A percentile compares a stretch with the other conserved stretches of the same genome.
phyloP scores from a whole-genome alignment of 371 early-diverging fungal genomes.

The Rhizopus sp. region DNA sequence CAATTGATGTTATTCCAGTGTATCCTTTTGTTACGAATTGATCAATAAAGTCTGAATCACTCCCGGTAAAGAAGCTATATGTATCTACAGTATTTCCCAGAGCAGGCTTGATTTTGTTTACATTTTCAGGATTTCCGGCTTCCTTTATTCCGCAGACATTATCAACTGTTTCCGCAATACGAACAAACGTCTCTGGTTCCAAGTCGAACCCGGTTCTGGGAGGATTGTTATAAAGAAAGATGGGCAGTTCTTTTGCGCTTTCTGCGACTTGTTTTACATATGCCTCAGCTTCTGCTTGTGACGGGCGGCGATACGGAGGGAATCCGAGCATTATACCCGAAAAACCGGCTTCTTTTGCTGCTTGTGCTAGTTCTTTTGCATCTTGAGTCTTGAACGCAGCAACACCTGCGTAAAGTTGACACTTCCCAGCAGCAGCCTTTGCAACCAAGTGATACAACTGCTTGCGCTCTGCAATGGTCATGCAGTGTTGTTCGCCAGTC shows the following conservation, averaged over 20 bases:
- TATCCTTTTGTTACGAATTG: constrained; percentile 17
- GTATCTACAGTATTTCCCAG: neutral
- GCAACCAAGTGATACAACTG: constrained; percentile 18
- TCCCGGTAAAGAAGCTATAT: constrained; percentile 24
- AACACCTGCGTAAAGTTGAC: constrained; percentile 32
- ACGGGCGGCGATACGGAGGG: constrained; percentile 32
- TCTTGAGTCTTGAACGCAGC: constrained; percentile 36
- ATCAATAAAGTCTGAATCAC: constrained; percentile 15
- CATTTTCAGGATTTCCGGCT: constrained; percentile 23
- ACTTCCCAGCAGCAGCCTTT: constrained; percentile 11
- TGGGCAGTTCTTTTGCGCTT: constrained; percentile 15
- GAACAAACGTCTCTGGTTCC: constrained; percentile 27
- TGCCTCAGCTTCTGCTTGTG: constrained; percentile 22
- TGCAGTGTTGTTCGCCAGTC: constrained; percentile 39
- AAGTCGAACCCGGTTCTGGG: constrained; percentile 23
- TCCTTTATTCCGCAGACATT: constrained; percentile 31
- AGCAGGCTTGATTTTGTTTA: constrained; percentile 18
- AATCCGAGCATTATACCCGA: constrained; percentile 36
- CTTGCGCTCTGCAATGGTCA: constrained; percentile 31
- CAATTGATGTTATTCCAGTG: constrained; percentile 28
- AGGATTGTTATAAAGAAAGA: constrained; percentile 38
- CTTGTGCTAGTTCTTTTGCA: constrained; percentile 27
- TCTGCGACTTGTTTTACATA: constrained; percentile 27
- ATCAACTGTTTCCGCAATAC: constrained; percentile 4
- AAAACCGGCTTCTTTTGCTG: constrained; percentile 21